Base-by-base conservation (phyloP, 192 early-diverging fungal genomes). In the Blastocladiella britannica region DNA sequence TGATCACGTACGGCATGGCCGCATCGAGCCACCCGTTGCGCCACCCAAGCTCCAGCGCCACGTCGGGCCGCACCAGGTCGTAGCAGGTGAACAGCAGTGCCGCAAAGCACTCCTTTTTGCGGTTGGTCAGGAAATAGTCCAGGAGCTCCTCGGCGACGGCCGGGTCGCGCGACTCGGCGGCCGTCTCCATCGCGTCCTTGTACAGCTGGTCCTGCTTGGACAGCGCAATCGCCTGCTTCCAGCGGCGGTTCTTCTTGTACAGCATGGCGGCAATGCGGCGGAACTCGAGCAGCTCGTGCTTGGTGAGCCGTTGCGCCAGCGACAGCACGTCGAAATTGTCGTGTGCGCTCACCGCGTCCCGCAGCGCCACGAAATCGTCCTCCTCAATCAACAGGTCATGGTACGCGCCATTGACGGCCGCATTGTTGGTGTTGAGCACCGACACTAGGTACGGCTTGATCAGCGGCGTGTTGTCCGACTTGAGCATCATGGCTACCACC, bases 171-270 rank as follows among this genome's bases (percentile, higher is more conserved):
- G 90, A 93, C 58, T 85, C 83, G n/a, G 86, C 85, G 7, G 91
- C 95, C 5, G 95, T 96, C 57, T 92, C 90, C 88, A 98, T 98
- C 1, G 92, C 92, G 62, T 98, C 95, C 76, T 95, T 93, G 76
- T 83, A 98, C 31, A 96, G 80, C 60, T 88, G 77, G 70, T 98
- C 93, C 72, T 94, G 84, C 77, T 98, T 96, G 22, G 91, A 95
- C 43, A 98, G 70, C 12, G 81, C 75, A 65, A 98, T 84, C 25
- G 91, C 93, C 66, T 98, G 87, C 63, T 79, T 74, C 93, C 93
- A 98, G 59, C 89, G 85, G 71, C 88, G 89, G 76, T 92, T 92
- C 65, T 78, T 84, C 76, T 91, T 92, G 81, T 91, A 96, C 29
- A 98, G 70, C 60, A 91, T 89, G 5, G 95, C 88, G 7, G 93